Percentiles rank a stretch among this genome's conserved stretches.
Conservation (phyloP, 1,139 yeast genomes). For the Lodderomyces jiufengensis region DNA sequence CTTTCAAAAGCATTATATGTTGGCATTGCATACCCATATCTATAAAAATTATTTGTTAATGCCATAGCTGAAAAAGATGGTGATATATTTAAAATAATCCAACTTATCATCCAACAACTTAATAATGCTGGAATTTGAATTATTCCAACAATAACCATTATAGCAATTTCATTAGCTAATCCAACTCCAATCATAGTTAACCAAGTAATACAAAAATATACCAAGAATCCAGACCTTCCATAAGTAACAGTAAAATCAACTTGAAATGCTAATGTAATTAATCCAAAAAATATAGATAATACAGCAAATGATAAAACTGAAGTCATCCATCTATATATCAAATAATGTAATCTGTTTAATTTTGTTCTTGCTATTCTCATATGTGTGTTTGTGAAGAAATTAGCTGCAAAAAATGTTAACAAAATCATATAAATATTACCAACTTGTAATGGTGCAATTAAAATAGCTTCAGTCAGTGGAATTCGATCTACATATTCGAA, state of each 20-base stretch:
- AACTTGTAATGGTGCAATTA: constrained; percentile 65
- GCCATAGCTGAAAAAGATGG: constrained; percentile 39
- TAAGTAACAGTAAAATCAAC: constrained; percentile 37
- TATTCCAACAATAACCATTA: constrained; percentile 23
- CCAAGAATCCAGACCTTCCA: constrained; percentile 41
- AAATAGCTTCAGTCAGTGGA: constrained; percentile 48
- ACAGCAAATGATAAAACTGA: constrained; percentile 31
- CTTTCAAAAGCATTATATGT: constrained; percentile 37
- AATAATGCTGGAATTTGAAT: constrained; percentile 34
- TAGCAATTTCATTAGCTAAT: constrained; percentile 36
- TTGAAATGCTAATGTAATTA: constrained; percentile 43
- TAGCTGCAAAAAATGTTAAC: constrained; percentile 56
- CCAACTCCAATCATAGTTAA: constrained; percentile 46
- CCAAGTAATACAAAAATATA: constrained; percentile 42
- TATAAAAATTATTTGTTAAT: constrained; percentile 28
- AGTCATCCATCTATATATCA: constrained; percentile 29
- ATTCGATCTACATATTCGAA: constrained; percentile 44
- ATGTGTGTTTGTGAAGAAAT: constrained; percentile 56
- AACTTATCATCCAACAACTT: constrained; percentile 42
- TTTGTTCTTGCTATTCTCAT: constrained; percentile 35
- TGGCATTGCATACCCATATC: constrained; percentile 40
- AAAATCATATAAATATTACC: constrained; percentile 75
- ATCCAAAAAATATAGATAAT: constrained; percentile 35
- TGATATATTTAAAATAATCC: constrained; percentile 38
- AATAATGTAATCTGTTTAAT: constrained; percentile 27